Evolutionary conservation across 257 asterid genomes (phyloP).

Genomic region (Solanum corneliomulleri): DNA sequence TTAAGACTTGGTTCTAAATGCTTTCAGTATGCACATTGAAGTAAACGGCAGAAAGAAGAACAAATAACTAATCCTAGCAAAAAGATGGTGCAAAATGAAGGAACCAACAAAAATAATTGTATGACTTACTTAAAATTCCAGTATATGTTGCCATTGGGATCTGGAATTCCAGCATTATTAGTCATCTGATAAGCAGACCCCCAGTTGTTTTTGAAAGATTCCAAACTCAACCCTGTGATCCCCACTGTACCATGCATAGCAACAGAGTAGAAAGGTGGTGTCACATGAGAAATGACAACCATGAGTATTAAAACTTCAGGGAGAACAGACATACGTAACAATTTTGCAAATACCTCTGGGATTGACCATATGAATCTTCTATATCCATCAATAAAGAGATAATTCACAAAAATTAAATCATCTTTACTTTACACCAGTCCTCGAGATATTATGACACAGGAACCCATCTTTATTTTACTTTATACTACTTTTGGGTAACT

Average conservation of each 20-base stretch:
- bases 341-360: neutral
- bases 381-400: neutral
- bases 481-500: neutral
- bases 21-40: neutral
- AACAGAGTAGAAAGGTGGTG: neutral
- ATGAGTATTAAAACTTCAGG: neutral
- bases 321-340: neutral
- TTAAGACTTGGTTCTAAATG: neutral
- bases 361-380: neutral
- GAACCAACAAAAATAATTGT: neutral
- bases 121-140: constrained; percentile 75
- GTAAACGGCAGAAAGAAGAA: neutral
- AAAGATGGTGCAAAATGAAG: neutral
- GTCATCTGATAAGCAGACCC: constrained; percentile 70
- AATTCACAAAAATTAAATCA: neutral
- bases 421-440: neutral
- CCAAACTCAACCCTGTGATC: constrained; percentile 81
- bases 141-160: constrained; percentile 66
- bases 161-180: constrained; percentile 96
- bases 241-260: constrained; percentile 51
- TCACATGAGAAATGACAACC: neutral
- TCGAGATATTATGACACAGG: neutral
- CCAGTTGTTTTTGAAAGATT: constrained; percentile 80
- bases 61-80: neutral
- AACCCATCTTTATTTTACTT: neutral